Percentiles rank a stretch among this genome's conserved stretches.
Conservation (phyloP, 768 basidiomycete genomes). For the Hericium rajendrae region DNA sequence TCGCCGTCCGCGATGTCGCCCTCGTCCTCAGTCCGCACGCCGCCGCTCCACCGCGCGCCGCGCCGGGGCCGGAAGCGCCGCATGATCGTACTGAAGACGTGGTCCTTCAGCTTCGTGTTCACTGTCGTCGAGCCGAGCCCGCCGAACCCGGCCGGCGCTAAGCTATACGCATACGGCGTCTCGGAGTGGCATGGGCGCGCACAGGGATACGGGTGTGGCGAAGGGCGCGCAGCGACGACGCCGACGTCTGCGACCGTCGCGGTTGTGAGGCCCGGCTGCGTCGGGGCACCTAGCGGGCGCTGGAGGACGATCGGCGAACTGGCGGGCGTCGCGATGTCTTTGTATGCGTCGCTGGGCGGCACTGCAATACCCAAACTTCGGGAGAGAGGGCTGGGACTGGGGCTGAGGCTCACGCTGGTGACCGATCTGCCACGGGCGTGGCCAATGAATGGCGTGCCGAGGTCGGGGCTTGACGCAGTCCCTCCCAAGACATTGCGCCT, state of each 20-base stretch:
- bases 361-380: slow-evolving; percentile 22
- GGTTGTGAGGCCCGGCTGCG: slow-evolving; percentile 1
- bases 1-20: slow-evolving; percentile 33
- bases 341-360: slow-evolving; percentile 26
- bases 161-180: slow-evolving; percentile 5
- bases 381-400: slow-evolving; percentile 32
- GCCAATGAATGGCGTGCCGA: slow-evolving; percentile 25
- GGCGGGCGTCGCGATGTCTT: slow-evolving; percentile 40
- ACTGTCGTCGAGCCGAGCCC: slow-evolving; percentile 90
- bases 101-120: slow-evolving; percentile 90
- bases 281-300: slow-evolving; percentile 1
- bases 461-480: slow-evolving; percentile 64
- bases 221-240: background rate
- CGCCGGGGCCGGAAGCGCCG: slow-evolving; percentile 55
- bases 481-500: slow-evolving; percentile 38
- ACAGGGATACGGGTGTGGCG: slow-evolving; percentile 17
- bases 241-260: slow-evolving; percentile 22
- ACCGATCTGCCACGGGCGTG: slow-evolving; percentile 5
- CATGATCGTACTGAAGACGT: slow-evolving; percentile 86
- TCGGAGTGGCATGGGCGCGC: slow-evolving; percentile 29
- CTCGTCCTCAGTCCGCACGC: slow-evolving; percentile 44
- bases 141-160: slow-evolving; percentile 52
- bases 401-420: slow-evolving; percentile 11
- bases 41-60: slow-evolving; percentile 18
- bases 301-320: slow-evolving; percentile 30